phyloP scores from a whole-genome alignment of 371 early-diverging fungal species.

The Mortierella sp. region DNA sequence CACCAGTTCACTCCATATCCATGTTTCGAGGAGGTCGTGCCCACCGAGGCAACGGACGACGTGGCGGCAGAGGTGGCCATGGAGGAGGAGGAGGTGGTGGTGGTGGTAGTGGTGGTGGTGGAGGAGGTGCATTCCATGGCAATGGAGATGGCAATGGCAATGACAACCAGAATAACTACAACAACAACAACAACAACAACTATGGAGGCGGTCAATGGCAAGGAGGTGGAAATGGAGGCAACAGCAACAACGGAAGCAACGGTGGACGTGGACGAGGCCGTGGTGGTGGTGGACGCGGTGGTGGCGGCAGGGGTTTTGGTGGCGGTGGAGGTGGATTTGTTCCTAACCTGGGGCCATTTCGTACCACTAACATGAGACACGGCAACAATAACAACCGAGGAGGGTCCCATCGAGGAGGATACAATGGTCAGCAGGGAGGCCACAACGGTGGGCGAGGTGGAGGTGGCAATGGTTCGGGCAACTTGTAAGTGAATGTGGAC shows the following conservation, averaged over 20 bases:
- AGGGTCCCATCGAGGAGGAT: background rate
- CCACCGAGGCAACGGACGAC: background rate
- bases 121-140: background rate
- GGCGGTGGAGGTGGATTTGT: background rate
- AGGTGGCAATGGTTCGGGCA: background rate
- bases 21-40: background rate
- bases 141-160: background rate
- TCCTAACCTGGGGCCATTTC: too few species aligned
- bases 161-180: background rate
- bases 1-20: background rate
- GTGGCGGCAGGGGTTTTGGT: background rate
- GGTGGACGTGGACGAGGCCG: background rate
- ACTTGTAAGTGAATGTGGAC: background rate
- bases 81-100: background rate
- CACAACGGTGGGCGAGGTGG: background rate
- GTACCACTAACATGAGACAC: background rate
- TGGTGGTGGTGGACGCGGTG: background rate
- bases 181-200: background rate
- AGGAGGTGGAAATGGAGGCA: background rate
- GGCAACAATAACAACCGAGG: background rate
- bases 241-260: too few species aligned
- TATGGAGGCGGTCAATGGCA: background rate
- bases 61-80: background rate
- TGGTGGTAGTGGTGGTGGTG: background rate
- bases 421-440: background rate